Base-by-base conservation (phyloP, 2,329 filamentous ascomycete species). In the Exophiala alcalophila region DNA sequence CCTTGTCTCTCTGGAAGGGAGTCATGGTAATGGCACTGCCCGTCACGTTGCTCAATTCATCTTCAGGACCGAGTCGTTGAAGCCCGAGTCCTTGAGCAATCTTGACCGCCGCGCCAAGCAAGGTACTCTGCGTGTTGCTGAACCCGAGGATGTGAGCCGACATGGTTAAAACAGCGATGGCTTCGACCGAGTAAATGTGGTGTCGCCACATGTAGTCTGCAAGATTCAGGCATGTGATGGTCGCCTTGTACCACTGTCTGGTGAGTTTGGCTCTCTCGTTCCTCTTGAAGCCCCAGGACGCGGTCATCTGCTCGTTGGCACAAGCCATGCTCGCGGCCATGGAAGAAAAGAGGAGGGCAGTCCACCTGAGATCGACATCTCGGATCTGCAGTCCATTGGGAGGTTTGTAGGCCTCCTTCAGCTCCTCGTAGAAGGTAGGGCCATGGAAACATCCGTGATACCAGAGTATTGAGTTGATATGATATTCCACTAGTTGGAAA, bases 141-240 rank as follows among this genome's bases (percentile, higher is more conserved):
- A 67, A 69, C 2, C 72, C 72, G 1, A 74, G 61, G n/a, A 72
- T 58, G 56, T 76, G 72, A 11, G 70, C 71, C 4, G 68, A 68
- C 2, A 70, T 67, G 12, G 71, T 73, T 24, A 72, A 57, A 1
- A 66, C 69, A 7, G 68, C 59, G 26, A 76, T 71, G 3, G 71
- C 65, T 51, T 74, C 66, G 3, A 73, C 61, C 0, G 67, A 64
- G 31, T 67, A 63, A 2, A 71, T 60, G 9, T 65, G 66, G 47
- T 69, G 65, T 28, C 59, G 57, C 25, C 65, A 65, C 36, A 67
- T 71, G 46, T 68, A 75, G 34, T 71, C 66, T 2, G 67, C 70
- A 4, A 66, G 57, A 25, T 72, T 67, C 2, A 76, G 57, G 49
- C 68, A 72, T 1, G 65, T 62, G 1, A 72, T 58, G 0, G 66